These are phyloP conservation scores for Syncephalastrum sp. DNA, from an alignment of 371 early-diverging fungal species.

Conservation along the genomic window DNA sequence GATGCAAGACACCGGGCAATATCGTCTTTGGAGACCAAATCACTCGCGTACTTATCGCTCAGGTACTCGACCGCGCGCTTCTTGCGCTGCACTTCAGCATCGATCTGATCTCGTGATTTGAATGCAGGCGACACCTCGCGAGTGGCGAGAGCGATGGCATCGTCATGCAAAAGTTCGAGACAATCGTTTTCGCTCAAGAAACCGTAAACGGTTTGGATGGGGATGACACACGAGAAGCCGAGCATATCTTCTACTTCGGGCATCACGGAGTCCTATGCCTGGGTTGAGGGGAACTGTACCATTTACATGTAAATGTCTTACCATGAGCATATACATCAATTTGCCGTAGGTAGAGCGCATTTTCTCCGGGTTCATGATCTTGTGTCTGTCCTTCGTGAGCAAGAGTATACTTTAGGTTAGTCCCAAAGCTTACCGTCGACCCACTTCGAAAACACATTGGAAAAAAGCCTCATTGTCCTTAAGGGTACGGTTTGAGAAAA, in stretches of 20 bases:
- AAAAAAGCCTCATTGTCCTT: slow-evolving; percentile 85
- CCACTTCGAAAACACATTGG: slow-evolving; percentile 91
- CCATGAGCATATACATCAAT: slow-evolving; percentile 88
- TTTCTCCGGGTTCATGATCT: slow-evolving; percentile 98
- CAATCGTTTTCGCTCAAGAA: slow-evolving; percentile 66
- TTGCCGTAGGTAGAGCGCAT: slow-evolving; percentile 95
- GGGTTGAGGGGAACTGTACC: background rate
- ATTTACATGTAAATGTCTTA: slow-evolving; percentile 13
- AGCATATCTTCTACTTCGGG: slow-evolving; percentile 86
- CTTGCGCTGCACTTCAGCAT: slow-evolving; percentile 85
- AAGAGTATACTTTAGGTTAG: background rate
- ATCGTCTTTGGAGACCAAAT: slow-evolving; percentile 56
- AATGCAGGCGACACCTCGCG: slow-evolving; percentile 87
- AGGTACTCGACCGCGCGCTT: slow-evolving; percentile 84
- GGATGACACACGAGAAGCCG: slow-evolving; percentile 77
- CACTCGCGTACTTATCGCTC: slow-evolving; percentile 75
- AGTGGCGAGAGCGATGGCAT: slow-evolving; percentile 81
- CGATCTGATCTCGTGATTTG: slow-evolving; percentile 71
- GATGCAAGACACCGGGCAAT: slow-evolving; percentile 88
- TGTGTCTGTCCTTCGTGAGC: slow-evolving; percentile 54
- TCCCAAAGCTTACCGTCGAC: slow-evolving; percentile 65
- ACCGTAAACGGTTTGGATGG: slow-evolving; percentile 86
- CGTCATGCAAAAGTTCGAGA: slow-evolving; percentile 75
- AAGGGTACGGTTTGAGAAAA: slow-evolving; percentile 79
- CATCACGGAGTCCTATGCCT: slow-evolving; percentile 74